Evolutionary conservation across 305 asterid species (phyloP).

Genomic region (Plantago coronopus): DNA sequence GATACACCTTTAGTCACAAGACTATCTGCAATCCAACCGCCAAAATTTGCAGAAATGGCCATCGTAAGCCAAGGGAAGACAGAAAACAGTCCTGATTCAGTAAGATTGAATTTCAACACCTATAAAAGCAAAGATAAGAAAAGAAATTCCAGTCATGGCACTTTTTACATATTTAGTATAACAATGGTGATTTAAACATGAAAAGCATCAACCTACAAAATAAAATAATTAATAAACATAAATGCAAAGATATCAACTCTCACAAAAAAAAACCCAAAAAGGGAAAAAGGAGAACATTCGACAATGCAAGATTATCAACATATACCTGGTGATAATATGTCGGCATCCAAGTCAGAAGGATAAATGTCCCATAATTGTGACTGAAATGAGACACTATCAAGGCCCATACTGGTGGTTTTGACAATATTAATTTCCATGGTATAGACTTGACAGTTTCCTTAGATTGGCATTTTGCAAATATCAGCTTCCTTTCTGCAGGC

Average conservation of each 20-base stretch:
- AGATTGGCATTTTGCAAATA: conserved; percentile 48
- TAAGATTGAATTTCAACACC: conserved; percentile 86
- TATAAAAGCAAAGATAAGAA: conserved; percentile 30
- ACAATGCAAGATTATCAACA: conserved; percentile 1
- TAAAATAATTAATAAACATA: neutral
- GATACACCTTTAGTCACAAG: conserved; percentile 80
- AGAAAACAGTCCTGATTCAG: conserved; percentile 65
- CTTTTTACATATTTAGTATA: neutral
- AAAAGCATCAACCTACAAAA: neutral
- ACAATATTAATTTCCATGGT: conserved; percentile 78
- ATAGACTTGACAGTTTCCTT: conserved; percentile 75
- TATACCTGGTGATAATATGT: conserved; percentile 87
- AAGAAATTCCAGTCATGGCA: neutral
- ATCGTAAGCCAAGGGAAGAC: conserved; percentile 88
- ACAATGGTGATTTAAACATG: neutral
- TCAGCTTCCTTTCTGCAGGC: conserved; percentile 71
- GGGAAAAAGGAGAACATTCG: conserved; percentile 3
- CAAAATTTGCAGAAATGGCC: conserved; percentile 81
- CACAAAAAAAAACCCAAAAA: neutral
- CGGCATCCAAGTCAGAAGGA: conserved; percentile 95
- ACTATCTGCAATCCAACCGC: conserved; percentile 91
- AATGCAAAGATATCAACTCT: neutral
- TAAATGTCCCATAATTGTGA: conserved; percentile 96
- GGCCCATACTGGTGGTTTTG: conserved; percentile 89
- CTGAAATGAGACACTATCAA: conserved; percentile 77